Base-by-base conservation (phyloP, 371 early-diverging fungal species). In the Parasitella parasitica region DNA sequence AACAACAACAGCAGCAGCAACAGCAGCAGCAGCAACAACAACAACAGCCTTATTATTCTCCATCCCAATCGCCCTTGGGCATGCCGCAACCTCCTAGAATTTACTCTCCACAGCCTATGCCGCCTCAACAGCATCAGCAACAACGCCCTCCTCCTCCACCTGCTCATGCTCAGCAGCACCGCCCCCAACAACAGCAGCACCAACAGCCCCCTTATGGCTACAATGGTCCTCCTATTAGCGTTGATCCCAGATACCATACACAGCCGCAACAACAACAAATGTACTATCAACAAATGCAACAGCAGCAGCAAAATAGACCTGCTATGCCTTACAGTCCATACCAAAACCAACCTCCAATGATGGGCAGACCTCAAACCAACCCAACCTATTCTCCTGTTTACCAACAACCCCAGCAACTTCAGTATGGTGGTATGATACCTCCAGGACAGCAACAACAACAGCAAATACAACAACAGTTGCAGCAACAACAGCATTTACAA, bases 211-310 rank as follows among this genome's bases (percentile, higher is more conserved):
- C 56, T 37, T 68, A 68, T 49, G 67, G 67, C 22, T 58, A 63
- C 18, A 59, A 65, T 27, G 54, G 54, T 22, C 41, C 18, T 30
- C 59, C 57, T 39, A 39, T 51, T 15, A 49, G 30, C 22, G 57
- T 73, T 15, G 68, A 64, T 43, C 72, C 75, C 12, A 65, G 72
- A 41, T 71, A 78, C 39, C 70, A 32, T 22, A 59, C 58, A 52
- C 66, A 66, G 26, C 74, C 68, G 16, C 59, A 59, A 9, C 62
- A 62, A n/a, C 74, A 34, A 64, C 71, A 36, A 56, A 58, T 43
- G 35, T n/a, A n/a, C n/a, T n/a, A n/a, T n/a, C 70, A 66, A 27
- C 59, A 57, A 26, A 67, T 69, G 27, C 41, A 39, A 20, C 41
- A 39, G 6, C 43, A 43, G 12, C 73, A 77, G 38, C 63, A 67